These are phyloP conservation scores for Umbelopsis sp. DNA, from an alignment of 192 early-diverging fungal genomes.

Conservation along the genomic window DNA sequence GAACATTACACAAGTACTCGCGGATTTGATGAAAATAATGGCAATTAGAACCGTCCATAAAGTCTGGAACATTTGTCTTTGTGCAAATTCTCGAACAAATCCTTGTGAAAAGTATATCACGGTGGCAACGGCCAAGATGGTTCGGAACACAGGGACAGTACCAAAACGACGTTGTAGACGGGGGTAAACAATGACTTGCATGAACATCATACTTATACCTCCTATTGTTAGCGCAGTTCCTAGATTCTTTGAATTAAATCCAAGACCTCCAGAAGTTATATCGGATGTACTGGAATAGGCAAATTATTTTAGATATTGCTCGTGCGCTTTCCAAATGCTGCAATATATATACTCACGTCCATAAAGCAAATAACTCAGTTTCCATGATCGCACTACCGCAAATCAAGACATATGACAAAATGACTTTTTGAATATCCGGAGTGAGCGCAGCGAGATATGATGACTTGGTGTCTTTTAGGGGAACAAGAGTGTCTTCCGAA, in stretches of 20 bases:
- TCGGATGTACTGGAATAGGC: background rate
- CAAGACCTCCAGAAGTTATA: constrained; percentile 46
- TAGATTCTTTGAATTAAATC: constrained; percentile 42
- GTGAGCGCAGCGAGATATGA: background rate
- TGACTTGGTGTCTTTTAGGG: background rate
- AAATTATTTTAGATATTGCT: background rate
- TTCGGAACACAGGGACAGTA: constrained; percentile 39
- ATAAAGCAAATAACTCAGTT: background rate
- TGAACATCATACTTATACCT: constrained; percentile 39
- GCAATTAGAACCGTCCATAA: background rate
- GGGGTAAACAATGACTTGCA: constrained; percentile 50
- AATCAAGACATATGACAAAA: background rate
- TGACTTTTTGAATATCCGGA: constrained; percentile 6
- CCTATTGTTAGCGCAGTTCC: constrained; percentile 43
- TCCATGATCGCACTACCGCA: background rate
- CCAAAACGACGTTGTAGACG: constrained; percentile 45
- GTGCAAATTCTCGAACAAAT: constrained; percentile 14
- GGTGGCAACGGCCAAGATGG: constrained; percentile 6
- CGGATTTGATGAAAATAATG: background rate
- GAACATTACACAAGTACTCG: background rate
- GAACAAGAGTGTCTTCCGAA: too few relatives aligned
- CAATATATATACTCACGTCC: background rate
- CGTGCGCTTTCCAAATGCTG: background rate
- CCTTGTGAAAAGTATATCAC: constrained; percentile 1
- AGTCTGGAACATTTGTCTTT: background rate